Conservation (phyloP, 768 basidiomycete genomes). For the Tricholoma bakamatsutake region DNA sequence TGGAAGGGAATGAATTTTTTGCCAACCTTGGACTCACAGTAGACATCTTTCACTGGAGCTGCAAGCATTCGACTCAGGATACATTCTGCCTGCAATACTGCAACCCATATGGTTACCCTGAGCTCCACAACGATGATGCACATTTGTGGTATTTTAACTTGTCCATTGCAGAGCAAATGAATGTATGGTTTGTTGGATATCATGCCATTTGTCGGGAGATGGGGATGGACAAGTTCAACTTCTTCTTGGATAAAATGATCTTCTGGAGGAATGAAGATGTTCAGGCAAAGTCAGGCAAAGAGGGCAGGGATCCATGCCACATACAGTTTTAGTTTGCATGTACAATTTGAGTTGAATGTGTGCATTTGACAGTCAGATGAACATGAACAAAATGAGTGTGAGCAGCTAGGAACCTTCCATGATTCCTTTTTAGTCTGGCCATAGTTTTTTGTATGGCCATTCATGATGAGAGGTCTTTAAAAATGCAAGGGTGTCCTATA, state of each 20-base stretch:
- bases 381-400: too few relatives aligned
- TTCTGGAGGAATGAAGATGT: background rate
- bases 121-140: conserved; percentile 22
- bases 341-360: background rate
- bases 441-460: too few relatives aligned
- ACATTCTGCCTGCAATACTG: conserved; percentile 21
- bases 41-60: conserved; percentile 32
- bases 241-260: conserved; percentile 26
- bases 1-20: conserved; percentile 12
- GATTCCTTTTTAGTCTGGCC: too few relatives aligned
- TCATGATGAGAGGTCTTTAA: too few relatives aligned
- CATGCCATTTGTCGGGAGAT: conserved; percentile 29
- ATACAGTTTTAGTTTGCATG: background rate
- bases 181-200: conserved; percentile 37
- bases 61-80: conserved; percentile 24
- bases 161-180: conserved; percentile 35
- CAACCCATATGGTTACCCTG: conserved; percentile 29
- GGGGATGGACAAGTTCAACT: conserved; percentile 23
- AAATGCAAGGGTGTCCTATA: too few relatives aligned
- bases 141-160: conserved; percentile 37
- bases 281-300: background rate
- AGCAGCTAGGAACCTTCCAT: too few relatives aligned
- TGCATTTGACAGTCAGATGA: background rate
- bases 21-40: conserved; percentile 20
- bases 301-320: background rate